Evolutionary conservation across 2,329 filamentous ascomycete genomes (phyloP), one percentile per base, ranked within the genome.

Genomic region (Fusarium nodosum): DNA sequence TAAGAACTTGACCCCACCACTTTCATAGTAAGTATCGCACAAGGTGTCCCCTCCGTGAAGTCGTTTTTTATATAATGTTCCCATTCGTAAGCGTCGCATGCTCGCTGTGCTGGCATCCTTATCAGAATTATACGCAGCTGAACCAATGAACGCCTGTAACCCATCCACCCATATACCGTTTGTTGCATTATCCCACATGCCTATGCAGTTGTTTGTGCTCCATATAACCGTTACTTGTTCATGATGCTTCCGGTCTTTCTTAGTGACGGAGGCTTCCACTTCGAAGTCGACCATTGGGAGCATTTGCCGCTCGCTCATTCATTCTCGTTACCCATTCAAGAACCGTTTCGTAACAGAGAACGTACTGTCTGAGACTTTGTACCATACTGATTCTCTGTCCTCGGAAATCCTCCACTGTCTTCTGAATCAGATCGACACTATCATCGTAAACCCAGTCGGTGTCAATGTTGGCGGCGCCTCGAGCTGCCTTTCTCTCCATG

Each of bases 291-390:
- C 72, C 72, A 34, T 65, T 65, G 2, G 63, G 52, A 22, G 56
- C 61, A 38, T 39, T 71, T 52, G 63, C 53, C 47, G 64, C 63
- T 34, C 73, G 52, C 31, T 80, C 84, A 56, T 87, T 82, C 39
- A 83, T 73, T 67, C 86, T 80, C 72, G 80, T 82, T 30, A 96
- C 80, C 94, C 95, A 99, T 80, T 98, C 95, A 56, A 97, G 82
- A 9, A 98, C 86, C 41, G 93, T 97, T 82, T 99, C 96, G 79
- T 99, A 99, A 79, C 96, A 99, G 34, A 99, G 88, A 51, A 97
- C 95, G 81, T 92, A 98, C 78, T 99, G 96, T 64, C 93, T 86
- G 60, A 98, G 82, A 74, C 92, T 97, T 80, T 98, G 96, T 44
- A 99, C 95, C 94, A 98, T 99, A 79, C 94, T 97, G 22, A 97